phyloP scores from a whole-genome alignment of 768 basidiomycete species.

The Phanerochaete carnosa region DNA sequence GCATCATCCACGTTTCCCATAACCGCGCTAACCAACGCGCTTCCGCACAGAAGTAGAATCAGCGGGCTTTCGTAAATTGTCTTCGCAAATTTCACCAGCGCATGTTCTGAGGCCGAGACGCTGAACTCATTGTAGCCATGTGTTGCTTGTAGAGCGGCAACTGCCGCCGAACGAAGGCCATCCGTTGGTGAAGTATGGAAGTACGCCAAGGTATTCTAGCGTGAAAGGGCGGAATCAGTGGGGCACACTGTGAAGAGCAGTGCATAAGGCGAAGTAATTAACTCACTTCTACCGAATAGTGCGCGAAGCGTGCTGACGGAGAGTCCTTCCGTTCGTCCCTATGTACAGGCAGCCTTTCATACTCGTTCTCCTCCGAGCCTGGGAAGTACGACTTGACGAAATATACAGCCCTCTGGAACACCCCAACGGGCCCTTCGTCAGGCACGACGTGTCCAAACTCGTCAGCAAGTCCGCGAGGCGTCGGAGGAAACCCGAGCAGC shows the following conservation, averaged over 20 bases:
- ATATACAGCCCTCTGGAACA: constrained; percentile 46
- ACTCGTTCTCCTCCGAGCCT: constrained; percentile 15
- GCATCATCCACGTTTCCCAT: constrained; percentile 98
- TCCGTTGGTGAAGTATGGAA: constrained; percentile 60
- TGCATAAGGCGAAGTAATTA: constrained; percentile 6
- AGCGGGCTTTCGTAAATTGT: constrained; percentile 95
- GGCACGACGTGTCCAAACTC: constrained; percentile 23
- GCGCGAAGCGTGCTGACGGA: constrained; percentile 66
- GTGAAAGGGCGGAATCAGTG: neutral
- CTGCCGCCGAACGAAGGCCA: constrained; percentile 62
- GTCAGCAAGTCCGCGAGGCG: constrained; percentile 26
- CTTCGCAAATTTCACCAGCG: constrained; percentile 85
- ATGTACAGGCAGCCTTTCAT: constrained; percentile 25
- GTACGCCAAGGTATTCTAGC: constrained; percentile 69
- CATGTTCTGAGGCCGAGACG: constrained; percentile 76
- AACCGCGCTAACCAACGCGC: constrained; percentile 82
- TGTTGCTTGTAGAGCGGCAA: constrained; percentile 58
- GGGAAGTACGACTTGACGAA: constrained; percentile 13
- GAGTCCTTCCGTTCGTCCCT: constrained; percentile 42
- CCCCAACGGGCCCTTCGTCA: constrained; percentile 27
- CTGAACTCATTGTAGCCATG: constrained; percentile 96
- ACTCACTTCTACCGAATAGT: constrained; percentile 61
- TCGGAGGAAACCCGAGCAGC: constrained; percentile 38
- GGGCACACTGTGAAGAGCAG: neutral
- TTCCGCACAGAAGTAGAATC: constrained; percentile 86